Conservation (phyloP, 345 rosid species). For the Passiflora organensis region DNA sequence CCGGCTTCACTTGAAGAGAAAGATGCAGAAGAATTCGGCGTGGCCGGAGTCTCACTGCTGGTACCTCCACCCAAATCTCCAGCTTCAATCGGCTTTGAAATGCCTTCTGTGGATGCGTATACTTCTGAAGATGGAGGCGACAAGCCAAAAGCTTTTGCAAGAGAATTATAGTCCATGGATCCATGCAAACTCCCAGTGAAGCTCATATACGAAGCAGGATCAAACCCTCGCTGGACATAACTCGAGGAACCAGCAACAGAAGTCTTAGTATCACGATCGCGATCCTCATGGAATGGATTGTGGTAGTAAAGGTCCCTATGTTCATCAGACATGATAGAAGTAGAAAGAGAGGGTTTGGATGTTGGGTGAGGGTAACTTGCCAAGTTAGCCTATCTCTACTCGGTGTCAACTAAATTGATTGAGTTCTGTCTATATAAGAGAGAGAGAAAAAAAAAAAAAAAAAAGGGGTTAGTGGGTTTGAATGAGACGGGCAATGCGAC, state of each 20-base stretch:
- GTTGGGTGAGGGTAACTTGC: neutral
- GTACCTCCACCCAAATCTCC: constrained; percentile 5
- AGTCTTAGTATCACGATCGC: constrained; percentile 22
- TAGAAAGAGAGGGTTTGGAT: constrained; percentile 12
- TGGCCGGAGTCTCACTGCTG: constrained; percentile 5
- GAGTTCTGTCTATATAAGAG: neutral
- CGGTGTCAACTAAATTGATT: neutral
- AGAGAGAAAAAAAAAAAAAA: constrained; percentile 1
- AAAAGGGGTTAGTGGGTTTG: constrained; percentile 17
- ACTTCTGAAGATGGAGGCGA: constrained; percentile 14
- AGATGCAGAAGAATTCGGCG: constrained; percentile 29
- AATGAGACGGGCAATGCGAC: constrained; percentile 26
- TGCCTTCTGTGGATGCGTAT: constrained; percentile 5
- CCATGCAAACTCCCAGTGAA: constrained; percentile 58
- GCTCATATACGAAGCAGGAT: constrained; percentile 42
- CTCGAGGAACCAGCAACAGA: constrained; percentile 17
- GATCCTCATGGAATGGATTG: constrained; percentile 25
- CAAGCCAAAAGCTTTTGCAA: constrained; percentile 43
- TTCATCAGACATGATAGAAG: constrained; percentile 66
- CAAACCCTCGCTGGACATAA: constrained; percentile 19
- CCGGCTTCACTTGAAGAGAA: constrained; percentile 30
- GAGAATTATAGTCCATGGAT: constrained; percentile 46
- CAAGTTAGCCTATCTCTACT: constrained; percentile 3
- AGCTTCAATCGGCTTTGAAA: neutral
- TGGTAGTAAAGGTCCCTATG: constrained; percentile 47